Base-by-base conservation (phyloP, 768 basidiomycete species). In the Leccinum olivaceopallidum region DNA sequence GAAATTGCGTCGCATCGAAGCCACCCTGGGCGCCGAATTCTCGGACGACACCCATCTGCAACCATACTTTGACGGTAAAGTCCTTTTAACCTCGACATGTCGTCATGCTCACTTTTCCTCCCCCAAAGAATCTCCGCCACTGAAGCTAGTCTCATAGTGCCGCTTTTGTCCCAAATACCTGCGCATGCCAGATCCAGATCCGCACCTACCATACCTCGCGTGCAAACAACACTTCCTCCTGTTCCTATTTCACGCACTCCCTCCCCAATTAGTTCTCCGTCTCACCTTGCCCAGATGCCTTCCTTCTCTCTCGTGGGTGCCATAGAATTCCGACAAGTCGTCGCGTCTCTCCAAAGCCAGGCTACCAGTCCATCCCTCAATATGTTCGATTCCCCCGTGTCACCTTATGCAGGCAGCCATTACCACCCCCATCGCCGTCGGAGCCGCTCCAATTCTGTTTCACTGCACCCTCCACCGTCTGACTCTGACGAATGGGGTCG, bases 301-400 rank as follows among this genome's bases (percentile, higher is more conserved):
- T 92, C 90, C 0, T 94, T 94, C 67, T 98, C 96, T 3, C 83
- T 99, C 2, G 84, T 98, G 5, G 94, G 96, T 9, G 97, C 97
- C 0, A 83, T 99, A 50, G 97, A 99, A 74, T 99, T 99, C 75
- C 83, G 95, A 18, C 89, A 95, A 60, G 90, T 98, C 24, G 89
- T 99, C 22, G 81, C 89, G 12, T 87, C 89, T 0, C 79, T 99
- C 24, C 85, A 86, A 63, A 80, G 80, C 54, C 86, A 95, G 67
- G 87, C 88, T 10, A 81, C 84, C 2, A 78, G 79, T 1, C 75
- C 82, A 0, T 81, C 85, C 0, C 76, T 92, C 53, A 80, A 74
- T 60, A 77, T 85, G 4, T 93, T 93, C 63, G 89, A 90, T 53
- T 83, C 81, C 26, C 82, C 78, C 0, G 61, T 87, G 73, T 85